Conservation (phyloP, 331 rosid species). For the Pyracantha coccinea region DNA sequence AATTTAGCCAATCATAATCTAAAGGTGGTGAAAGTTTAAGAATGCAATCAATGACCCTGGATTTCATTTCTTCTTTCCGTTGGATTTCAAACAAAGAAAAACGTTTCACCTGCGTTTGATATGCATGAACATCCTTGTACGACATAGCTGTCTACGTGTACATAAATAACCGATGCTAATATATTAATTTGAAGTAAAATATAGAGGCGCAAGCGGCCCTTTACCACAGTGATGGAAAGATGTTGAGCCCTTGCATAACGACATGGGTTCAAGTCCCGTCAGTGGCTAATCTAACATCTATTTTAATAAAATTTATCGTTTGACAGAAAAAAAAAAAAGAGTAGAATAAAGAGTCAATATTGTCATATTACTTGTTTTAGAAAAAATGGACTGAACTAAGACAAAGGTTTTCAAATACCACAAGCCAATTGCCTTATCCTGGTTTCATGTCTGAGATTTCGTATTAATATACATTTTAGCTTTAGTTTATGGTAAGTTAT, state of each 20-base stretch:
- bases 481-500: not conserved
- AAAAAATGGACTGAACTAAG: not conserved
- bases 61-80: not conserved
- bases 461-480: not conserved
- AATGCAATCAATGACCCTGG: not conserved
- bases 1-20: not conserved
- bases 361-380: not conserved
- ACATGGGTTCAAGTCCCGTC: rapidly evolving
- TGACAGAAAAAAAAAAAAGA: not conserved
- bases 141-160: not conserved
- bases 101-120: not conserved
- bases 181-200: not conserved
- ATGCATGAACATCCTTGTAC: not conserved
- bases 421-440: not conserved
- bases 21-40: not conserved
- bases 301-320: too few relatives aligned
- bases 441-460: not conserved
- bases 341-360: not conserved
- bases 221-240: rapidly evolving
- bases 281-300: too few relatives aligned
- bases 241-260: not conserved
- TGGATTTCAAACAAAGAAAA: not conserved
- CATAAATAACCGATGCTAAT: not conserved
- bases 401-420: not conserved
- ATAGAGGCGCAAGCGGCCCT: not conserved